Base-by-base conservation (phyloP, 768 basidiomycete species). In the Mycena galericulata region DNA sequence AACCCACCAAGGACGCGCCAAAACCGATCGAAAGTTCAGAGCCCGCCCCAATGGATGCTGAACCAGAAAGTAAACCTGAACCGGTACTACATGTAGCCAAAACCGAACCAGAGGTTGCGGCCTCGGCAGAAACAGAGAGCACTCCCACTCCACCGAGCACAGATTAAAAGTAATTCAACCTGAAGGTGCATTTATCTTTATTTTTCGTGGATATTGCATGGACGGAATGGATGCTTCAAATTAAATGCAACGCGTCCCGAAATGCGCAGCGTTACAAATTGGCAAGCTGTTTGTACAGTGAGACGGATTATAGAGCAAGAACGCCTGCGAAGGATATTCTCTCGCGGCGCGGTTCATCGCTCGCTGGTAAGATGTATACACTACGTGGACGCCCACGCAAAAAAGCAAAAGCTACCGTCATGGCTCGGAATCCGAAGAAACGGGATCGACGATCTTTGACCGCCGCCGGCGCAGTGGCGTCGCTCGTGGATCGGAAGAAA, bases 391-490 rank as follows among this genome's bases (percentile, higher is more conserved):
- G n/a, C n/a, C 24, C 30, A n/a, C 29, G 27, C 14, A 24, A 20
- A 45, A 54, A 38, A 22, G 17, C 14, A 41, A 56, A 29, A 50
- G n/a, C n/a, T 7, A 47, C 43, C 29, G 30, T 69, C 64, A 81
- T 41, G 71, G 72, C 46, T 78, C 79, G 30, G 75, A 79, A 36
- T 80, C 80, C 20, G 79, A 76, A 22, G 70, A 63, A 46, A 72
- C 70, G 22, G 69, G 62, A 67, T 82, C 78, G 58, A 76, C 74
- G 49, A 78, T 73, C 72, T 82, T 82, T 56, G 87, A 87, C 20
- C 80, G 80, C 41, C 88, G 86, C 56, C 85, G 80, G 58, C 85
- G 83, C 30, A 88, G 75, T 40, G 82, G 74, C 58, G 74, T 76
- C 49, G 77, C 65, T 34, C 76, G 72, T 34, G 77, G 62, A 45